Conservation (phyloP, 2,329 filamentous ascomycete species). For the Xylariaceae sp. region DNA sequence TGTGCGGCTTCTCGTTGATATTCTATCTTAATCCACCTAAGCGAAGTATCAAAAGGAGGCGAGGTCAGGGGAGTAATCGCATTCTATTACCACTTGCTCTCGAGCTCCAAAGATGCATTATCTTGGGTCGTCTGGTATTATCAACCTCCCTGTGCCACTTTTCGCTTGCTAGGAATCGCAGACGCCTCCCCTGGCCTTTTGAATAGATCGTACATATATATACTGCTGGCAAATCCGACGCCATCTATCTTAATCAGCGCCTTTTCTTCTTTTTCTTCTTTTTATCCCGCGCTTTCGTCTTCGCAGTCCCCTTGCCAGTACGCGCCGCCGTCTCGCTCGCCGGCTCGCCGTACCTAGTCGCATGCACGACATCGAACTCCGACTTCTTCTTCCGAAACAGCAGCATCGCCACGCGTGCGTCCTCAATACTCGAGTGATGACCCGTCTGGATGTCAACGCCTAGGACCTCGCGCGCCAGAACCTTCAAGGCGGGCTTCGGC, state of each 20-base stretch:
- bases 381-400: constrained; percentile 83
- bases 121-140: not conserved
- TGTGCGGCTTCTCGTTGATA: not conserved
- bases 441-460: constrained; percentile 65
- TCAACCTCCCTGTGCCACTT: not conserved
- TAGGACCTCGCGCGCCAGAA: constrained; percentile 59
- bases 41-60: not conserved
- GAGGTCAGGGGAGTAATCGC: too few species aligned
- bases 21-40: not conserved
- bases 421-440: constrained; percentile 69
- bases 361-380: constrained; percentile 80
- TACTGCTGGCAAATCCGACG: not conserved
- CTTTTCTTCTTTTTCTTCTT: constrained; percentile 47
- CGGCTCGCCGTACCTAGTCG: constrained; percentile 61
- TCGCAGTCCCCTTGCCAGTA: constrained; percentile 38
- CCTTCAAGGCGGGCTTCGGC: constrained; percentile 67
- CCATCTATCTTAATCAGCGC: constrained; percentile 28
- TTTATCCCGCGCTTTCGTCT: constrained; percentile 46
- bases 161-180: not conserved
- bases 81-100: not conserved
- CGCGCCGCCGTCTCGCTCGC: constrained; percentile 31
- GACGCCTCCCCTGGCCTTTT: not conserved
- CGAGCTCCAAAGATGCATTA: not conserved
- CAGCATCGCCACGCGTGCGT: constrained; percentile 88
- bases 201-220: not conserved